Base-by-base conservation (phyloP, 75 land plant species). In the Chamaecyparis obtusa region DNA sequence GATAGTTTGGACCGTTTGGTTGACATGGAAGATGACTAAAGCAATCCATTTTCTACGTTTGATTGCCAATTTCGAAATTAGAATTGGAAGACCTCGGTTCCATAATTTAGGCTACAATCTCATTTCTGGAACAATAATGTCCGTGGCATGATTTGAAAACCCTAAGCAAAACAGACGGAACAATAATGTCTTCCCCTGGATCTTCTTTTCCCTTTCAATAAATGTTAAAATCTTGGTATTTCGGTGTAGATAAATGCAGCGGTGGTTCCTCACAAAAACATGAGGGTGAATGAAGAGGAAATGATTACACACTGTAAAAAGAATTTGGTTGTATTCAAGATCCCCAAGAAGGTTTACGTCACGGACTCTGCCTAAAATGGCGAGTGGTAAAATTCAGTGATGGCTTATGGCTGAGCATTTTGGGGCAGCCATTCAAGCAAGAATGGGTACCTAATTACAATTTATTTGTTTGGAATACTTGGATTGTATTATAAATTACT, bases 361-460 rank as follows among this genome's bases (percentile, higher is more conserved):
- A 92, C 99, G 2, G 93, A 96, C 35, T 88, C 76, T 98, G 27
- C 99, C 99, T 24, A 97, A 96, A 89, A 98, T 97, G 5, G 96
- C 99, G 0, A 94, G 94, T 0, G 99, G 99, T 32, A 98, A 98
- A 90, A 96, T 98, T 88, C 97, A 98, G 80, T 91, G 98, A 11
- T 88, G 97, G 81, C 87, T 95, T 16, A 97, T 98, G 79, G 94
- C 97, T 0, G 97, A 98, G 91, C 99, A 95, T 87, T 98, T 96
- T 86, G 83, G 95, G 9, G 83, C 90, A 3, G 86, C 88, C 27
- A 87, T 19, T 60, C 35, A 35, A 2, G 11, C 75, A 1, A 71
- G 35, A 35, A 9, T 71, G 35, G 75, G 75, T 2, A 35, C 35
- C 13, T 71, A 44, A n/a, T n/a, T n/a, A 44, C 9, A 46, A 46